Base-by-base conservation (phyloP, 164 flowering plant species). In the Malania oleifera region DNA sequence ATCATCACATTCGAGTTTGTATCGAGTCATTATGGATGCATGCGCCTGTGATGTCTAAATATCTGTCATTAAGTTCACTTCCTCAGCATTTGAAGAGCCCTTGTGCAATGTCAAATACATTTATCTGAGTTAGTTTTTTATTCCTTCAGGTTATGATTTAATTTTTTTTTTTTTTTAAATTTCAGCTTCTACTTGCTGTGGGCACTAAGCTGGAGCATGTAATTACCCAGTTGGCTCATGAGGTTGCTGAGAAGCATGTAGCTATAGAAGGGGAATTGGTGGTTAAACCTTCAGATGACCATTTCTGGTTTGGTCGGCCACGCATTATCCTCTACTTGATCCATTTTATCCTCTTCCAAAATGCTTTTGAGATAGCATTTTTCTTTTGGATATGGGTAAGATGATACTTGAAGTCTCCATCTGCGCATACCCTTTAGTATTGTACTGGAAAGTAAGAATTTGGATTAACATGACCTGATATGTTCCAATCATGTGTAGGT, bases 351-450 rank as follows among this genome's bases (percentile, higher is more conserved):
- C 85, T 90, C 50, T 90, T 93, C 72, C 97, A 93, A 67, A 93
- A 93, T 61, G 75, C 99, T 26, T 93, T 93, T 63, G 99, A 93
- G 82, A 86, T 93, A 9, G 99, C 91, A 50, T 83, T 82, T 65
- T 90, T 93, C 84, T 86, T 90, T 73, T 93, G 97, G 97, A 85
- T 93, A 50, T 82, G 63, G 97, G 96, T 89, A 64, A 76, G 78
- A 50, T 14, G 29, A 29, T 29, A 18, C 5, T 41, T 15, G n/a
- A 10, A 11, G 10, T 7, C 31, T 54, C 23, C 7, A n/a, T 24
- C 20, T 28, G 20, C 12, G 23, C 22, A 20, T 8, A 43, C 38
- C 39, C 15, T 7, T 25, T 55, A 22, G 24, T 8, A 19, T 56
- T 15, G 3, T 14, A 39, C 15, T 39, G 12, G 12, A 14, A 14